Percentiles rank a stretch among this genome's conserved stretches.
phyloP scores from a whole-genome alignment of 305 asterid genomes.

The Fraxinus baroniana region DNA sequence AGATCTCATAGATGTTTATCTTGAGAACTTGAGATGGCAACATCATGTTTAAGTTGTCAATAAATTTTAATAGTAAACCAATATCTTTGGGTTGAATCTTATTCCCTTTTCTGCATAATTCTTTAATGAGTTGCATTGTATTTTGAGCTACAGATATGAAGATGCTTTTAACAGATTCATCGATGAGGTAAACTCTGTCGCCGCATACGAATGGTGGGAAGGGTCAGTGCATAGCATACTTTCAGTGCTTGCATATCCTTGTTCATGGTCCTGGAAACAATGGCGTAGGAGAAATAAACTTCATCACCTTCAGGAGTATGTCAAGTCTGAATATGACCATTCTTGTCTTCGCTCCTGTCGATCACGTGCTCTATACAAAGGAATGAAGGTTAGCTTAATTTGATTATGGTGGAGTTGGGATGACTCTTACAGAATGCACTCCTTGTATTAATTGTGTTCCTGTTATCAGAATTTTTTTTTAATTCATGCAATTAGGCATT shows the following conservation, averaged over 20 bases:
- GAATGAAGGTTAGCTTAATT: constrained; percentile 75
- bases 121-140: constrained; percentile 22
- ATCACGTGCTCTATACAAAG: constrained; percentile 94
- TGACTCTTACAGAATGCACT: background rate
- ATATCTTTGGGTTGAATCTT: background rate
- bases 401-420: constrained; percentile 15
- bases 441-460: background rate
- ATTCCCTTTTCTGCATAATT: constrained; percentile 7
- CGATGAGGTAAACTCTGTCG: constrained; percentile 87
- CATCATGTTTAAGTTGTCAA: background rate
- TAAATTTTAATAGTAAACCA: background rate
- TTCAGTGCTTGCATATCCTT: constrained; percentile 87
- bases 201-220: constrained; percentile 98
- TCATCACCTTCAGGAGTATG: constrained; percentile 84
- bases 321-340: constrained; percentile 91
- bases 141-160: constrained; percentile 67
- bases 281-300: constrained; percentile 95
- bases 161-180: constrained; percentile 96
- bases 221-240: constrained; percentile 97
- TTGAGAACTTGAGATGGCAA: constrained; percentile 12
- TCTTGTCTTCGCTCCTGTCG: constrained; percentile 94
- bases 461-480: background rate
- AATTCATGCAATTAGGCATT: background rate
- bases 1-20: constrained; percentile 1
- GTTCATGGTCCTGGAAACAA: constrained; percentile 98